phyloP scores from a whole-genome alignment of 345 rosid genomes.

The Citrus cavaleriei region DNA sequence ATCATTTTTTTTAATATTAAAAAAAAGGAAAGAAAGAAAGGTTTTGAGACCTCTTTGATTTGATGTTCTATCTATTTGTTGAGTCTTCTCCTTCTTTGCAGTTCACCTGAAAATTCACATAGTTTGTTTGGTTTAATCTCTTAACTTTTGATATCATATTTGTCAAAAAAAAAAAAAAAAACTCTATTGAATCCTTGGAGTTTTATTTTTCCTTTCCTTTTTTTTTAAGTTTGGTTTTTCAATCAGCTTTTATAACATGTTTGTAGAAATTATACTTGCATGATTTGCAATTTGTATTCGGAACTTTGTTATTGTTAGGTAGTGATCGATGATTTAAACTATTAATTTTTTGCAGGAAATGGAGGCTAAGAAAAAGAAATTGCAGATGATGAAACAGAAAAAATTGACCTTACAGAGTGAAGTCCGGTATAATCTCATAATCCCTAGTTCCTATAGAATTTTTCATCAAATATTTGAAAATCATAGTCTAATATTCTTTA shows the following conservation, averaged over 20 bases:
- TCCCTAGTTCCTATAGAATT: neutral
- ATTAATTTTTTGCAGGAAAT: conserved; percentile 51
- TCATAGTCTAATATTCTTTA: neutral
- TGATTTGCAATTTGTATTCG: neutral
- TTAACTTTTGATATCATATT: neutral
- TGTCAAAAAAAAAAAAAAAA: neutral
- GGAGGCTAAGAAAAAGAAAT: conserved; percentile 41
- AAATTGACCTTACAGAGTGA: conserved; percentile 50
- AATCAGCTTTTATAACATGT: neutral
- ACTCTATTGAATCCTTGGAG: neutral
- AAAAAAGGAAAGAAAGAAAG: neutral
- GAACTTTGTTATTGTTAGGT: neutral
- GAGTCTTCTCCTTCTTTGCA: neutral
- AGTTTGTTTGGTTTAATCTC: neutral
- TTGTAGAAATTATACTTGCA: neutral
- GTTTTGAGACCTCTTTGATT: neutral
- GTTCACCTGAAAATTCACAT: neutral
- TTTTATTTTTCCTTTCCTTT: neutral
- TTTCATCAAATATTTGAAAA: neutral
- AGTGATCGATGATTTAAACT: neutral
- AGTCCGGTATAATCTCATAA: conserved; percentile 54
- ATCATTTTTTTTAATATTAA: neutral
- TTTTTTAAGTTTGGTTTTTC: neutral
- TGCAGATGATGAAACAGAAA: conserved; percentile 58
- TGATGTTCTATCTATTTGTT: neutral